Conservation (phyloP, 2,329 filamentous ascomycete genomes). For the Pezicula carpinea region DNA sequence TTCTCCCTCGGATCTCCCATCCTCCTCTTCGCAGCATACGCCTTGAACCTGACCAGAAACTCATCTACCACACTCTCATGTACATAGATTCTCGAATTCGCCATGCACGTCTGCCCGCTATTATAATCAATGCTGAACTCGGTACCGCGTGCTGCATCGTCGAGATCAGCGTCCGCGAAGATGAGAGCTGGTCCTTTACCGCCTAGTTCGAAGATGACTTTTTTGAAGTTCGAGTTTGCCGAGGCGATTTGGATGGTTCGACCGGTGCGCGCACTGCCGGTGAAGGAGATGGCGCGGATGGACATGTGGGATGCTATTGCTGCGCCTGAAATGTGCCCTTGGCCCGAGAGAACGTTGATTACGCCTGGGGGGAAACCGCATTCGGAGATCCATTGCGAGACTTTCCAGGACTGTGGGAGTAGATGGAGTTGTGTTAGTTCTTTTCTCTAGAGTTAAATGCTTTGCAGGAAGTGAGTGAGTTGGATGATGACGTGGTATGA, state of each 20-base stretch:
- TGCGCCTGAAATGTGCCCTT: conserved; percentile 27
- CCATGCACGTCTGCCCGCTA: conserved; percentile 55
- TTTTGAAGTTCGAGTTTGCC: conserved; percentile 34
- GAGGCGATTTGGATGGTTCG: conserved; percentile 34
- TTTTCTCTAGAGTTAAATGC: conserved; percentile 8
- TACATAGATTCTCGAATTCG: conserved; percentile 52
- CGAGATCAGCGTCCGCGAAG: conserved; percentile 37
- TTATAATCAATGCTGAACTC: conserved; percentile 53
- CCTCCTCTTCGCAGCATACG: conserved; percentile 28
- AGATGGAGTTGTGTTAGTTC: too few relatives aligned
- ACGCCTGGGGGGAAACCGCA: conserved; percentile 29
- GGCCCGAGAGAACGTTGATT: conserved; percentile 31
- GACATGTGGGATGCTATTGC: conserved; percentile 31
- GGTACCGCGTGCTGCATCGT: conserved; percentile 36
- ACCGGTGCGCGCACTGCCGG: conserved; percentile 31
- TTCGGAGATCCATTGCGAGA: background rate
- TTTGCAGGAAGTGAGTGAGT: too few relatives aligned
- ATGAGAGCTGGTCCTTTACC: conserved; percentile 37
- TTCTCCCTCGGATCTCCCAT: conserved; percentile 38
- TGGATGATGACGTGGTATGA: too few relatives aligned
- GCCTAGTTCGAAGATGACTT: conserved; percentile 36
- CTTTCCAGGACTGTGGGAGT: conserved; percentile 6
- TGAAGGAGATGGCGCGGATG: conserved; percentile 35
- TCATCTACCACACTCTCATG: conserved; percentile 47
- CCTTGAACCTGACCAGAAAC: conserved; percentile 33